phyloP scores from a whole-genome alignment of 805 yeast genomes.

The Hanseniaspora occidentalis region DNA sequence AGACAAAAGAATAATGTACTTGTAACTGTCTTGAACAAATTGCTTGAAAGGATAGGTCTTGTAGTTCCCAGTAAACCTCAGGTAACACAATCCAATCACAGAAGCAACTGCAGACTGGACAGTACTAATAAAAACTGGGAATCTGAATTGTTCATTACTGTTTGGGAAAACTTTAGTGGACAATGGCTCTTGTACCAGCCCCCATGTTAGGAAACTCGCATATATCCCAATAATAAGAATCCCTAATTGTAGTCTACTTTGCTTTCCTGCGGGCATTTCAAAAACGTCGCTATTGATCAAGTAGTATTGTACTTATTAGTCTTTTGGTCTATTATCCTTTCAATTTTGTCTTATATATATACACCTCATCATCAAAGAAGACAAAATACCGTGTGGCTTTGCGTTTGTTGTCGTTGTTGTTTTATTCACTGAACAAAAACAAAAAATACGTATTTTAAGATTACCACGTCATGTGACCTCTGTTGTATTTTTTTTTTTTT shows the following conservation, averaged over 20 bases:
- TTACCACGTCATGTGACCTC: too few species aligned
- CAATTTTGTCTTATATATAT: background rate
- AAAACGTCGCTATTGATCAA: too few species aligned
- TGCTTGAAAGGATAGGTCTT: constrained; percentile 20
- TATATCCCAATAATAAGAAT: constrained; percentile 55
- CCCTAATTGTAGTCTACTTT: constrained; percentile 12
- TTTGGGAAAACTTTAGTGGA: constrained; percentile 62
- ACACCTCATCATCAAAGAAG: background rate
- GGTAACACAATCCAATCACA: constrained; percentile 50
- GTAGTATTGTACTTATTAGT: too few species aligned
- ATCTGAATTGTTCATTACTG: constrained; percentile 43
- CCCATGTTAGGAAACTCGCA: constrained; percentile 82
- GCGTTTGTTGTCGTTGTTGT: background rate
- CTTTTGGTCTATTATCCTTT: background rate
- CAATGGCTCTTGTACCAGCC: constrained; percentile 80
- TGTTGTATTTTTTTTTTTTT: too few species aligned
- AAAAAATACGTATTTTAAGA: too few species aligned
- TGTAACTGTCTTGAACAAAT: constrained; percentile 24
- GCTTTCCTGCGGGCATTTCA: too few species aligned
- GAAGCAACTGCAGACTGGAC: constrained; percentile 67
- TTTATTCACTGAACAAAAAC: too few species aligned
- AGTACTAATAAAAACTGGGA: constrained; percentile 67
- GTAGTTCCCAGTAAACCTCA: constrained; percentile 25
- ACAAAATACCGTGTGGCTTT: too few species aligned
- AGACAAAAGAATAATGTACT: constrained; percentile 39